A percentile compares a stretch with the other conserved stretches of the same genome.
Evolutionary conservation across 257 asterid species (phyloP).

Genomic region (Salvia miltiorrhiza): DNA sequence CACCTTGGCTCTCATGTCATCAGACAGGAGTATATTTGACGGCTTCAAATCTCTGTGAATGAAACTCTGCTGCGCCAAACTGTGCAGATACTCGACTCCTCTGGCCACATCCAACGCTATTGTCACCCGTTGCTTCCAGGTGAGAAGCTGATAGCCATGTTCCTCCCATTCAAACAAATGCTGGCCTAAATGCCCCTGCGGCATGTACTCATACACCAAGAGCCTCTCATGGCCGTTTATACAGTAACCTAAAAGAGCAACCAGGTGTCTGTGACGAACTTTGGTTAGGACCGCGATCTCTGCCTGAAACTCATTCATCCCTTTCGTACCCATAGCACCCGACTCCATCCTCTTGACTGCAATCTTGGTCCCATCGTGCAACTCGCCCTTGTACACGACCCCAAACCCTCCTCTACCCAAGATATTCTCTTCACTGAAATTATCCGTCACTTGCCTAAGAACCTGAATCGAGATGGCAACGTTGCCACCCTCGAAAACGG

Average conservation of each 20-base stretch:
- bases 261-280: conserved; percentile 91
- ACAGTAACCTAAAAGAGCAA: conserved; percentile 90
- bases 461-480: conserved; percentile 67
- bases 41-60: conserved; percentile 94
- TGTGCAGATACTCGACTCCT: conserved; percentile 92
- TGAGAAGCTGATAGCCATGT: conserved; percentile 49
- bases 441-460: conserved; percentile 79
- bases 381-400: conserved; percentile 80
- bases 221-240: conserved; percentile 87
- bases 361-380: conserved; percentile 89
- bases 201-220: conserved; percentile 93
- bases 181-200: conserved; percentile 81
- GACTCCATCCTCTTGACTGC: conserved; percentile 98
- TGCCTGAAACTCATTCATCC: conserved; percentile 90
- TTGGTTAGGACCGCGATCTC: conserved; percentile 92
- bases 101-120: conserved; percentile 90
- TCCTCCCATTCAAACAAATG: conserved; percentile 84
- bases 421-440: conserved; percentile 63
- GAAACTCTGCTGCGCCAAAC: conserved; percentile 93
- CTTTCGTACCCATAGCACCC: conserved; percentile 82
- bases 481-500: conserved; percentile 71
- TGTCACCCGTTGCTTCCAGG: conserved; percentile 87
- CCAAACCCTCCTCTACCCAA: conserved; percentile 95
- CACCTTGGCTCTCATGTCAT: conserved; percentile 95
- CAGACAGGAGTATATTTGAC: conserved; percentile 79